Conservation (phyloP, 441 rosid genomes). For the Corymbia citriodora region DNA sequence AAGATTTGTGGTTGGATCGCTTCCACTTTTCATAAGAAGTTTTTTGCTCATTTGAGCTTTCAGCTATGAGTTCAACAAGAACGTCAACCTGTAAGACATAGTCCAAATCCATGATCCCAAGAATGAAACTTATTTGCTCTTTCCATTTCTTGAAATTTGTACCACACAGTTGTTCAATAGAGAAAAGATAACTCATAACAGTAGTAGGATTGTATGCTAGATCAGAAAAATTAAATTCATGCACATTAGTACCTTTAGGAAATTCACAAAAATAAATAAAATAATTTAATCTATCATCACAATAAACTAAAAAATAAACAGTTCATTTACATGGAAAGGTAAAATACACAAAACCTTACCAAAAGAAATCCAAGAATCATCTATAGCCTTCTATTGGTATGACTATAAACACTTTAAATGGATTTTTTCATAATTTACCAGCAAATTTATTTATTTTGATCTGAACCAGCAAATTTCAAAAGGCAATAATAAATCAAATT, state of each 20-base stretch:
- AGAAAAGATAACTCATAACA: neutral
- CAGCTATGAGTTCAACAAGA: no score
- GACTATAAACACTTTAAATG: neutral
- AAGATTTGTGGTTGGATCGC: no score
- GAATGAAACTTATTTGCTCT: neutral
- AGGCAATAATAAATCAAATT: neutral
- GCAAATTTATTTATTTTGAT: neutral
- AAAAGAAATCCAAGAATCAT: neutral
- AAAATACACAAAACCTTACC: neutral
- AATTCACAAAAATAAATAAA: neutral
- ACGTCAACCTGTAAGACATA: fast-evolving
- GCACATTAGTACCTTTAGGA: neutral
- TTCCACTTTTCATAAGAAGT: no score
- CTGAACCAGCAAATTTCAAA: neutral
- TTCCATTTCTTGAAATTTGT: neutral
- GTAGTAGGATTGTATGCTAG: neutral
- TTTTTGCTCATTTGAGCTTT: no score
- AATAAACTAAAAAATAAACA: neutral
- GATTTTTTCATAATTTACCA: neutral
- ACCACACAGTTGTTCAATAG: neutral
- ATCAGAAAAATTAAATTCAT: neutral
- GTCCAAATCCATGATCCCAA: neutral
- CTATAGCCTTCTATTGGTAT: neutral
- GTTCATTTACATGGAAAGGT: neutral
- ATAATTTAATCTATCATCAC: neutral